Conservation (phyloP, 75 land plant species). For the Sequoiadendron giganteum region DNA sequence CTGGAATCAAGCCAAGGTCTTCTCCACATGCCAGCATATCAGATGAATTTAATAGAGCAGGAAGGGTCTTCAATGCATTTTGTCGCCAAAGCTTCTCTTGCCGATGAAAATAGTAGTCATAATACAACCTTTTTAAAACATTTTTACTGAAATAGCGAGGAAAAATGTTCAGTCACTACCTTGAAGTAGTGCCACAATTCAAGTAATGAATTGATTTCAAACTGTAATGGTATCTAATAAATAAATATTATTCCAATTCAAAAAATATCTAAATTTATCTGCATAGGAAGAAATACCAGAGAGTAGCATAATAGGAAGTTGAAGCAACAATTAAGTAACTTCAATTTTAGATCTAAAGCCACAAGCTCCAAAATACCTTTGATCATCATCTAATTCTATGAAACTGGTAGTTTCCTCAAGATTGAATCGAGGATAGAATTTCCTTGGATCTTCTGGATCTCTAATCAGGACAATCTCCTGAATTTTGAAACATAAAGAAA, state of each 20-base stretch:
- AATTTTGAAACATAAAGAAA: slow-evolving; percentile 8
- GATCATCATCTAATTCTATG: slow-evolving; percentile 86
- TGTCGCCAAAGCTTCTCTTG: slow-evolving; percentile 92
- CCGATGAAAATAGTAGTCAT: slow-evolving; percentile 91
- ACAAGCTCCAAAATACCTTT: slow-evolving; percentile 49
- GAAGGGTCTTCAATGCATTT: slow-evolving; percentile 93
- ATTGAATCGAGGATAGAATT: slow-evolving; percentile 88
- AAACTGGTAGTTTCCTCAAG: slow-evolving; percentile 89
- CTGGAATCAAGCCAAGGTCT: slow-evolving; percentile 95
- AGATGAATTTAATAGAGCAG: slow-evolving; percentile 88
- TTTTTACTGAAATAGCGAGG: slow-evolving; percentile 60
- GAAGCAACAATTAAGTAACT: background rate
- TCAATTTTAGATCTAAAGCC: background rate
- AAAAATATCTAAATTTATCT: background rate
- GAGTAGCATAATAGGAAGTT: background rate
- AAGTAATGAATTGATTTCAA: background rate
- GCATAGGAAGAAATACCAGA: background rate
- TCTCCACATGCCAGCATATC: slow-evolving; percentile 99
- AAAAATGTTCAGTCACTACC: background rate
- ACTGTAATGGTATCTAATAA: background rate
- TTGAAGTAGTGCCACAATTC: slow-evolving; percentile 1
- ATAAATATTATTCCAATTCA: background rate
- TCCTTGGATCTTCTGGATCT: slow-evolving; percentile 80
- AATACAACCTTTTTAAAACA: slow-evolving; percentile 69
- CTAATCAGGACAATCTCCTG: slow-evolving; percentile 94